These are phyloP conservation scores for Bryoglossum gracile DNA, from an alignment of 495 filamentous ascomycete genomes.

Conservation along the genomic window DNA sequence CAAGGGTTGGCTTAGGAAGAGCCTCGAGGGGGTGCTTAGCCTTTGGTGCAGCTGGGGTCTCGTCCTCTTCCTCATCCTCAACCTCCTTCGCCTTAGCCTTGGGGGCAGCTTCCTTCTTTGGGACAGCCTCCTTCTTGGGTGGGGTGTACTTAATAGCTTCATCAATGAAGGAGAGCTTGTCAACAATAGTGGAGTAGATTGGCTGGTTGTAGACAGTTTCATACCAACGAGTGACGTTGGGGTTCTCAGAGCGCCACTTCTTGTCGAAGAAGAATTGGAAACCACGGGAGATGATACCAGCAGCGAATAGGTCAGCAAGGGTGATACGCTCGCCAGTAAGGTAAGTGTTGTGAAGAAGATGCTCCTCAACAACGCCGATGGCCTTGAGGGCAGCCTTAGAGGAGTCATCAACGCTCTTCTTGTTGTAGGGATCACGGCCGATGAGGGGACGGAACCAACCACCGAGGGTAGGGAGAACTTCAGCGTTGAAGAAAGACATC, in stretches of 20 bases:
- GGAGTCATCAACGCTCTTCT: conserved; percentile 85
- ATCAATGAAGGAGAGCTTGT: conserved; percentile 69
- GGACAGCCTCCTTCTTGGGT: conserved; percentile 76
- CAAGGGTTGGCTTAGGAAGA: conserved; percentile 70
- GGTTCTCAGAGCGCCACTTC: conserved; percentile 70
- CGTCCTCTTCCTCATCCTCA: conserved; percentile 64
- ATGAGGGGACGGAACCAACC: conserved; percentile 81
- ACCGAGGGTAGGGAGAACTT: conserved; percentile 68
- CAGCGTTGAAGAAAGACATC: conserved; percentile 88
- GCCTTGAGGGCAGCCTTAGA: conserved; percentile 58
- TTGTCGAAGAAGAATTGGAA: conserved; percentile 89
- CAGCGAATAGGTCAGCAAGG: conserved; percentile 84
- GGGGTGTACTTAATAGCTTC: conserved; percentile 76
- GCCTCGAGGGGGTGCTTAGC: conserved; percentile 93
- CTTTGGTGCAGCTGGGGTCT: conserved; percentile 68
- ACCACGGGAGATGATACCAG: conserved; percentile 67
- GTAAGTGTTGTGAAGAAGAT: conserved; percentile 91
- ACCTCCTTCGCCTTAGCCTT: conserved; percentile 44
- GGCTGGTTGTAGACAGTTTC: conserved; percentile 87
- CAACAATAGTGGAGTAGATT: conserved; percentile 73
- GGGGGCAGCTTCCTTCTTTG: conserved; percentile 48
- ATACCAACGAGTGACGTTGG: conserved; percentile 88
- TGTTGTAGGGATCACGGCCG: conserved; percentile 85
- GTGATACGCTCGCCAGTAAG: conserved; percentile 96
- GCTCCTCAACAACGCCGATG: conserved; percentile 66